phyloP scores from a whole-genome alignment of 2,329 filamentous ascomycete genomes.

The Rhynchosporium graminicola region DNA sequence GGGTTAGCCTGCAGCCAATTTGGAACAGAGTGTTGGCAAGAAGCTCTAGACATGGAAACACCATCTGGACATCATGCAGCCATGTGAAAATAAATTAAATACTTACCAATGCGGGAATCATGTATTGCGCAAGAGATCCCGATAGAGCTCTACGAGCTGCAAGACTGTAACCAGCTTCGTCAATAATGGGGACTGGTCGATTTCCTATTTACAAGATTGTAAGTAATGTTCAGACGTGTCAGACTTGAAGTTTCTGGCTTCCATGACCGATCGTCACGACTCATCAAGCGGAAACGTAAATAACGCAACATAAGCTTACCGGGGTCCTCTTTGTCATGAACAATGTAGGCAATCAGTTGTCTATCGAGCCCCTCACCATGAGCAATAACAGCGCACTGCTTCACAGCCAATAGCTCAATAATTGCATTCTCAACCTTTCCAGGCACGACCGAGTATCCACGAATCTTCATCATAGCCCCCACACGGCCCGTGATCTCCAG shows the following conservation, averaged over 20 bases:
- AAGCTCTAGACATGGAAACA: neutral
- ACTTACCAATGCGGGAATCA: slow-evolving; percentile 66
- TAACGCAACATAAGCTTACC: slow-evolving; percentile 24
- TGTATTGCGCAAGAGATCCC: slow-evolving; percentile 73
- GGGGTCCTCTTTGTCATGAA: slow-evolving; percentile 62
- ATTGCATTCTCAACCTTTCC: slow-evolving; percentile 74
- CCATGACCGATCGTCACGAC: no score
- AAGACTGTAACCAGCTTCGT: slow-evolving; percentile 71
- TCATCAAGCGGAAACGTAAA: neutral
- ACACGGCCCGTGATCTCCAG: slow-evolving; percentile 85
- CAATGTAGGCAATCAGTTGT: slow-evolving; percentile 76
- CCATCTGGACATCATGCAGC: neutral
- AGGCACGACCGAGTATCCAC: slow-evolving; percentile 84
- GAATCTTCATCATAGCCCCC: slow-evolving; percentile 87
- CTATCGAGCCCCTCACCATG: slow-evolving; percentile 74
- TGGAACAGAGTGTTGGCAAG: neutral
- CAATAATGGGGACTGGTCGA: slow-evolving; percentile 64
- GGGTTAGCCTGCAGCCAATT: neutral
- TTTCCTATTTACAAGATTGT: slow-evolving; percentile 39
- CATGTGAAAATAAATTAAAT: neutral
- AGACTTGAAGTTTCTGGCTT: no score
- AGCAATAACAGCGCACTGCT: slow-evolving; percentile 70
- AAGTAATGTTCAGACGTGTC: neutral
- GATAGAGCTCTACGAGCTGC: slow-evolving; percentile 65
- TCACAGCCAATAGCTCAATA: slow-evolving; percentile 67